phyloP scores from a whole-genome alignment of 2,329 filamentous ascomycete species.

The Dothistroma septosporum region DNA sequence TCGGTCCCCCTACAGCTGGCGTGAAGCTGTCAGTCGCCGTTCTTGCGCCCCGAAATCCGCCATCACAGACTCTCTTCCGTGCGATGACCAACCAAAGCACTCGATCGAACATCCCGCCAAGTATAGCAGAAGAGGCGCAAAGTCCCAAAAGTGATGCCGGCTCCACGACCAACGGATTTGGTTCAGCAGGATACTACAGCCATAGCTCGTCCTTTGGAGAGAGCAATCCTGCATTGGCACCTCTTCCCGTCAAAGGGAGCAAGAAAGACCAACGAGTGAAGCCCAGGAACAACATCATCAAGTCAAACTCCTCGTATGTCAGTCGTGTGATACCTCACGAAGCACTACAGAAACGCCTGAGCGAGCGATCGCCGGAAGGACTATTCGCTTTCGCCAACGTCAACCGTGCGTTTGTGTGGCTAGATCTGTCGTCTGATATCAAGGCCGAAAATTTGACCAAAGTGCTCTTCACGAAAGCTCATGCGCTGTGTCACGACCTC shows the following conservation, averaged over 20 bases:
- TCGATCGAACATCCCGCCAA: slow-evolving; percentile 37
- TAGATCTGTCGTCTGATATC: slow-evolving; percentile 73
- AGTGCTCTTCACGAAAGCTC: slow-evolving; percentile 93
- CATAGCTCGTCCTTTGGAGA: slow-evolving; percentile 70
- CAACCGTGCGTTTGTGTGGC: slow-evolving; percentile 92
- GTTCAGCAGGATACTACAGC: slow-evolving; percentile 30
- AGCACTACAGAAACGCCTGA: slow-evolving; percentile 68
- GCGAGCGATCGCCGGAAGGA: slow-evolving; percentile 72
- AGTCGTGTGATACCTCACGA: slow-evolving; percentile 95
- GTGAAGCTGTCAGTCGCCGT: slow-evolving; percentile 77
- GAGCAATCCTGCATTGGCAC: slow-evolving; percentile 69
- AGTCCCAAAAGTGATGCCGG: slow-evolving; percentile 45
- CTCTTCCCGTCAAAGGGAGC: slow-evolving; percentile 59
- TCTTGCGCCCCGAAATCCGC: slow-evolving; percentile 54
- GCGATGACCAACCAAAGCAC: slow-evolving; percentile 40
- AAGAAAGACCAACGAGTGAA: slow-evolving; percentile 71
- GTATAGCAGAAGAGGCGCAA: slow-evolving; percentile 46
- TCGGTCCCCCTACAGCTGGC: slow-evolving; percentile 77
- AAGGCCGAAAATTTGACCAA: slow-evolving; percentile 92
- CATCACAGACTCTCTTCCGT: slow-evolving; percentile 41
- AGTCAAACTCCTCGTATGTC: slow-evolving; percentile 97
- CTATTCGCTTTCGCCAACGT: slow-evolving; percentile 92
- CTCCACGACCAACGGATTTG: slow-evolving; percentile 40
- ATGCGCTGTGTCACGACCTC: slow-evolving; percentile 90
- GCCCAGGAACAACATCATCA: slow-evolving; percentile 96